A percentile compares a stretch with the other conserved stretches of the same genome.
These are phyloP conservation scores for Amphichorda felina DNA, from an alignment of 2,329 filamentous ascomycete genomes.

Conservation along the genomic window DNA sequence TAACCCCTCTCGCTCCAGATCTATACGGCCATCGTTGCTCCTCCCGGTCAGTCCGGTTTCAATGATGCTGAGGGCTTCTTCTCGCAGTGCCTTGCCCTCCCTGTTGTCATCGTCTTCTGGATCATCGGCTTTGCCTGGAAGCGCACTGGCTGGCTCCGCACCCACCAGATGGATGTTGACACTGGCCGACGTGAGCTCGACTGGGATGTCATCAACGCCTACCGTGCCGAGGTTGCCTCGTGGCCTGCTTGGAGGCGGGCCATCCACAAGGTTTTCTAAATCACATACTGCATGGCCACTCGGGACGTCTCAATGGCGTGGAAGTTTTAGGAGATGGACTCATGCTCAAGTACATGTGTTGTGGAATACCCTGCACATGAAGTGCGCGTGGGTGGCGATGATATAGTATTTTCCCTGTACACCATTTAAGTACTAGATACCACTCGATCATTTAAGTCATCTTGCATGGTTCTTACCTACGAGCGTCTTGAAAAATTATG, in stretches of 20 bases:
- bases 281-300: neutral
- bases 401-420: slow-evolving; percentile 3
- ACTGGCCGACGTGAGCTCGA: slow-evolving; percentile 53
- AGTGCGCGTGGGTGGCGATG: neutral
- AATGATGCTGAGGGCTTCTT: slow-evolving; percentile 39
- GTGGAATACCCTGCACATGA: neutral
- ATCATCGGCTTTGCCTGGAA: slow-evolving; percentile 53
- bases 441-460: slow-evolving; percentile 3
- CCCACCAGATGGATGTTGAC: slow-evolving; percentile 55
- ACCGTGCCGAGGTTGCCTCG: slow-evolving; percentile 33
- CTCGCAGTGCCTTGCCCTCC: slow-evolving; percentile 39
- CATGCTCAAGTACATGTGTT: neutral
- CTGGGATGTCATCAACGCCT: slow-evolving; percentile 50
- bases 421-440: slow-evolving; percentile 4
- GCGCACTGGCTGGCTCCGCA: slow-evolving; percentile 44
- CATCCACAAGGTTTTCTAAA: slow-evolving; percentile 24
- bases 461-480: neutral
- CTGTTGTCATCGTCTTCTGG: slow-evolving; percentile 45
- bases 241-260: slow-evolving; percentile 39
- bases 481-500: neutral
- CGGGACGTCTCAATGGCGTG: neutral
- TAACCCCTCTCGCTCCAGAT: slow-evolving; percentile 19
- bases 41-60: slow-evolving; percentile 17
- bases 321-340: neutral
- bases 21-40: slow-evolving; percentile 33